A percentile compares a stretch with the other conserved stretches of the same genome.
phyloP scores from a whole-genome alignment of 192 early-diverging fungal species.

The Umbelopsis vinacea region DNA sequence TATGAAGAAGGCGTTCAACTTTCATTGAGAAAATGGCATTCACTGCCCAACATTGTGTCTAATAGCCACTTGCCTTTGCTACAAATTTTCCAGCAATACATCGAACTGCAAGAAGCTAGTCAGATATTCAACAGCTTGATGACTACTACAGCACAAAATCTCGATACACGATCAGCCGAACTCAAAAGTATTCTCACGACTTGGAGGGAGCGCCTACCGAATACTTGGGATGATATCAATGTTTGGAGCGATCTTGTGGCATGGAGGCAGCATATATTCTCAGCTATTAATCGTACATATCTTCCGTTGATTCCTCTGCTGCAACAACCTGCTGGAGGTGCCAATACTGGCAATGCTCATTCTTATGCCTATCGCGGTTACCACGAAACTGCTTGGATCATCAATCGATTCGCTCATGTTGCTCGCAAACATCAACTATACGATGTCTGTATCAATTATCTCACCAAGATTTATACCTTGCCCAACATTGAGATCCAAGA shows the following conservation, averaged over 20 bases:
- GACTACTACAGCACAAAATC: conserved; percentile 78
- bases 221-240: conserved; percentile 96
- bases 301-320: conserved; percentile 75
- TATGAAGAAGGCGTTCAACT: conserved; percentile 88
- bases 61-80: conserved; percentile 86
- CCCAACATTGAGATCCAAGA: conserved; percentile 99
- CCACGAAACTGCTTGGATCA: conserved; percentile 99
- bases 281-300: conserved; percentile 95
- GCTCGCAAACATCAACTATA: conserved; percentile 94
- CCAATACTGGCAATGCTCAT: conserved; percentile 63
- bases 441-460: conserved; percentile 89
- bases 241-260: conserved; percentile 98
- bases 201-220: conserved; percentile 97
- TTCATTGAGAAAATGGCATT: conserved; percentile 86
- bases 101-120: conserved; percentile 92
- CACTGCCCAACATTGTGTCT: conserved; percentile 83
- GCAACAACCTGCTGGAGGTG: conserved; percentile 41
- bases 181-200: conserved; percentile 89
- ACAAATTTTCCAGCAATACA: conserved; percentile 95
- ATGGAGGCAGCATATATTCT: conserved; percentile 98
- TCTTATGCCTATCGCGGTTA: conserved; percentile 97
- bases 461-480: conserved; percentile 97
- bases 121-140: conserved; percentile 85
- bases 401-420: conserved; percentile 98
- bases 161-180: conserved; percentile 86